These are phyloP conservation scores for Ceratocystis huliohia DNA, from an alignment of 2,329 filamentous ascomycete species.

Conservation along the genomic window DNA sequence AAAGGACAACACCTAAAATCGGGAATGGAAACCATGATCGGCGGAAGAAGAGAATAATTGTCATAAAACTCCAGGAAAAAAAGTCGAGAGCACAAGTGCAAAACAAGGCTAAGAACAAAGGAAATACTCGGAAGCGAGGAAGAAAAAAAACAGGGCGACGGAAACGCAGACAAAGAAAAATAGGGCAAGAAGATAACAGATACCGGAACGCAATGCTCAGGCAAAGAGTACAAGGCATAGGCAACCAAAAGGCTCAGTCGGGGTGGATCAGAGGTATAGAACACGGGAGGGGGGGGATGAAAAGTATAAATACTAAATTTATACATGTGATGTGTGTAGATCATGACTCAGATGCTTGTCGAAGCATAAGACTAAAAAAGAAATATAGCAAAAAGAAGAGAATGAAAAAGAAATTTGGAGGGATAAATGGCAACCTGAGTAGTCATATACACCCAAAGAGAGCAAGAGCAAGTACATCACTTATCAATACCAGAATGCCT, in stretches of 20 bases:
- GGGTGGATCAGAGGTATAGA: background rate
- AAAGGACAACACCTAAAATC: background rate
- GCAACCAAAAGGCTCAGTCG: background rate
- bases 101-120: constrained; percentile 13
- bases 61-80: constrained; percentile 10
- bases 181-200: constrained; percentile 11
- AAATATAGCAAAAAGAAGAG: constrained; percentile 23
- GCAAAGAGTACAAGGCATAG: constrained; percentile 6
- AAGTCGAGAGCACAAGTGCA: background rate
- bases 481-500: background rate
- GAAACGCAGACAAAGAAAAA: constrained; percentile 19
- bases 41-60: constrained; percentile 7
- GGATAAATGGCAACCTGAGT: background rate
- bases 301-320: constrained; percentile 20
- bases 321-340: constrained; percentile 17
- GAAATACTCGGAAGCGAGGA: constrained; percentile 20
- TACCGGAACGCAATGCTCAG: constrained; percentile 17
- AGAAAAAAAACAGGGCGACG: constrained; percentile 23
- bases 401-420: constrained; percentile 16
- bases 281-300: background rate
- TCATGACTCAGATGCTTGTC: constrained; percentile 21
- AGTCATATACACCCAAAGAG: too few species aligned
- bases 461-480: too few species aligned
- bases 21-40: background rate
- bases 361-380: constrained; percentile 18